These are phyloP conservation scores for Panicum virgatum DNA, from an alignment of 202 grass and related monocot species.

Conservation along the genomic window DNA sequence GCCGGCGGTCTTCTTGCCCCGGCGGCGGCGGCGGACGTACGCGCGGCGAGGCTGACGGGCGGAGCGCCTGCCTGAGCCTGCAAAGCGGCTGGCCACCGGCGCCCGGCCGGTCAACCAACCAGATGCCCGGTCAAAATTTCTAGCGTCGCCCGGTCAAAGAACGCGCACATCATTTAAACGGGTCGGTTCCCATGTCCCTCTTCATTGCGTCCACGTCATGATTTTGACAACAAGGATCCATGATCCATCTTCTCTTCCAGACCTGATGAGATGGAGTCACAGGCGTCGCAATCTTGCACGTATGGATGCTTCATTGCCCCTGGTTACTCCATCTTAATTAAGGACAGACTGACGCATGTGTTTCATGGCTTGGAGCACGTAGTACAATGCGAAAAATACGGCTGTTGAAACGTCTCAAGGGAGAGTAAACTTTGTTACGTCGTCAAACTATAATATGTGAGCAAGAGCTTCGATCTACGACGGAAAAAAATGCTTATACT, in stretches of 20 bases:
- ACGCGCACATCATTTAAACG: constrained; percentile 1
- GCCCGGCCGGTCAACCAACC: background rate
- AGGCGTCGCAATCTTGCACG: background rate
- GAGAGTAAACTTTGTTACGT: too few relatives aligned
- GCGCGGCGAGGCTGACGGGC: too few relatives aligned
- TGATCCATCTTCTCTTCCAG: background rate
- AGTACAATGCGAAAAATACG: too few relatives aligned
- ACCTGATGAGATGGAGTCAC: background rate
- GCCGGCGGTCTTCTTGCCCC: background rate
- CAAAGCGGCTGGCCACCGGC: background rate
- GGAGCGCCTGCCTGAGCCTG: too few relatives aligned
- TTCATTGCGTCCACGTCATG: constrained; percentile 26
- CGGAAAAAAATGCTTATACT: too few relatives aligned
- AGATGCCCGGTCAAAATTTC: constrained; percentile 28
- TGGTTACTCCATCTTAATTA: background rate
- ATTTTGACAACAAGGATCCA: constrained; percentile 20
- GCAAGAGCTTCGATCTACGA: too few relatives aligned
- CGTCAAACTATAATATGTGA: too few relatives aligned
- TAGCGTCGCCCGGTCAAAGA: constrained; percentile 26
- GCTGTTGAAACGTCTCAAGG: too few relatives aligned
- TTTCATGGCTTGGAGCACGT: background rate
- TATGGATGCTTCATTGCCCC: too few relatives aligned
- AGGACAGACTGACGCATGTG: background rate
- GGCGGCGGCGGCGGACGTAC: too few relatives aligned
- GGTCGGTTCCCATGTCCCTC: constrained; percentile 13